Percentiles rank a stretch among this genome's conserved stretches.
These are phyloP conservation scores for Raffaelea albimanens DNA, from an alignment of 2,329 filamentous ascomycete genomes.

Conservation along the genomic window DNA sequence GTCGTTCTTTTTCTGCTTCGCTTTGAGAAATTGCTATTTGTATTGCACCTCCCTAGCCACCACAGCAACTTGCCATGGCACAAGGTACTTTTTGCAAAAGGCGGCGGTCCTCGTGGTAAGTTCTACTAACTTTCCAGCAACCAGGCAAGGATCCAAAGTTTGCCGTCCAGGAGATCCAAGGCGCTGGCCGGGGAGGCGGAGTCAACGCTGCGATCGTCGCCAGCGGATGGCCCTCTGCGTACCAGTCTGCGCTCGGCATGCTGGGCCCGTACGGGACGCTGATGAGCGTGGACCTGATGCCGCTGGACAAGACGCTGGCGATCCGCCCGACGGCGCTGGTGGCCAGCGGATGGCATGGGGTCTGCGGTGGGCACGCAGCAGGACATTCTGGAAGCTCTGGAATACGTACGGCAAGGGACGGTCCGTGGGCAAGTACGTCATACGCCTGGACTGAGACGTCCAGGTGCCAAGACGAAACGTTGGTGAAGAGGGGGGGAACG, in stretches of 20 bases:
- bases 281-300: conserved; percentile 28
- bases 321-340: conserved; percentile 27
- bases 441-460: conserved; percentile 12
- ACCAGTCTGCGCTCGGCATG: conserved; percentile 23
- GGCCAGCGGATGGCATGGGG: conserved; percentile 23
- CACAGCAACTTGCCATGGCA: too few relatives aligned
- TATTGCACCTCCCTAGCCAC: too few relatives aligned
- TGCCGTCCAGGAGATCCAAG: too few relatives aligned
- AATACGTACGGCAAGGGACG: conserved; percentile 7
- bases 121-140: background rate
- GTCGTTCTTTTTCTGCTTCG: too few relatives aligned
- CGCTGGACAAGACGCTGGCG: conserved; percentile 15
- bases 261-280: conserved; percentile 27
- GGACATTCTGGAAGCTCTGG: conserved; percentile 29
- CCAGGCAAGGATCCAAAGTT: too few relatives aligned
- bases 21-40: too few relatives aligned
- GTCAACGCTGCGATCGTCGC: conserved; percentile 22
- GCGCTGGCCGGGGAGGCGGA: too few relatives aligned
- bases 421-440: conserved; percentile 15
- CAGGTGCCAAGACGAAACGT: too few relatives aligned
- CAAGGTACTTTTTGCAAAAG: conserved; percentile 6
- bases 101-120: conserved; percentile 11
- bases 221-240: conserved; percentile 20
- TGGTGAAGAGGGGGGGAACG: too few relatives aligned
- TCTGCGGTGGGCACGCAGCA: conserved; percentile 25